A percentile compares a stretch with the other conserved stretches of the same genome.
Evolutionary conservation across 2,329 filamentous ascomycete species (phyloP).

Genomic region (Cladophialophora immunda): DNA sequence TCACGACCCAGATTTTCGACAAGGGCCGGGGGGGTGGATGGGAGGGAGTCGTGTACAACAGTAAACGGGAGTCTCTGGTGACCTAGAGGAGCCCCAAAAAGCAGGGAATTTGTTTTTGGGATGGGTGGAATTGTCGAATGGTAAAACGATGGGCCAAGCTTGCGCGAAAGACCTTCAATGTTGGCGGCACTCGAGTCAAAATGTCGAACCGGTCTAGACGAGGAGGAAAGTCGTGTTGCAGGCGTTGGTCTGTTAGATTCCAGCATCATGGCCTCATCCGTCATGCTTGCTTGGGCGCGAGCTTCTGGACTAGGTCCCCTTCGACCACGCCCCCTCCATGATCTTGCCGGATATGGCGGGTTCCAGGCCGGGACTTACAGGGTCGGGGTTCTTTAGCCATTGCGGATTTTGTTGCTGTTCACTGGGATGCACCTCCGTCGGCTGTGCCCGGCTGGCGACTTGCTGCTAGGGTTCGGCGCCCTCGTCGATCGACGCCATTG

Average conservation of each 20-base stretch:
- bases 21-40: slow-evolving; percentile 35
- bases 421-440: slow-evolving; percentile 21
- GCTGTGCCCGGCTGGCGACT: slow-evolving; percentile 19
- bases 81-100: slow-evolving; percentile 13
- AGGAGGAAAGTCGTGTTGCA: slow-evolving; percentile 44
- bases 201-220: slow-evolving; percentile 32
- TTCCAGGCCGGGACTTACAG: slow-evolving; percentile 14
- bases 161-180: too few relatives aligned
- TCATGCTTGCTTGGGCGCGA: slow-evolving; percentile 36
- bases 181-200: slow-evolving; percentile 33
- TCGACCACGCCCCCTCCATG: slow-evolving; percentile 36
- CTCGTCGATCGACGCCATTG: slow-evolving; percentile 40
- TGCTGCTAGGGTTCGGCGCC: slow-evolving; percentile 35
- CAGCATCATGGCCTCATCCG: slow-evolving; percentile 74
- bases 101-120: slow-evolving; percentile 24
- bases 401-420: slow-evolving; percentile 29
- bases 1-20: slow-evolving; percentile 83
- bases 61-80: slow-evolving; percentile 17
- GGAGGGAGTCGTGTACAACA: slow-evolving; percentile 34
- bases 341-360: too few relatives aligned
- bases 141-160: slow-evolving; percentile 36
- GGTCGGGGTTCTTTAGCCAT: slow-evolving; percentile 38
- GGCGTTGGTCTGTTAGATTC: slow-evolving; percentile 72
- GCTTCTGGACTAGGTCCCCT: slow-evolving; percentile 27
- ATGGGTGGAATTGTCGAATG: slow-evolving; percentile 25